phyloP scores from a whole-genome alignment of 1,139 yeast genomes.

The Keqinozyma sinolaborantium region DNA sequence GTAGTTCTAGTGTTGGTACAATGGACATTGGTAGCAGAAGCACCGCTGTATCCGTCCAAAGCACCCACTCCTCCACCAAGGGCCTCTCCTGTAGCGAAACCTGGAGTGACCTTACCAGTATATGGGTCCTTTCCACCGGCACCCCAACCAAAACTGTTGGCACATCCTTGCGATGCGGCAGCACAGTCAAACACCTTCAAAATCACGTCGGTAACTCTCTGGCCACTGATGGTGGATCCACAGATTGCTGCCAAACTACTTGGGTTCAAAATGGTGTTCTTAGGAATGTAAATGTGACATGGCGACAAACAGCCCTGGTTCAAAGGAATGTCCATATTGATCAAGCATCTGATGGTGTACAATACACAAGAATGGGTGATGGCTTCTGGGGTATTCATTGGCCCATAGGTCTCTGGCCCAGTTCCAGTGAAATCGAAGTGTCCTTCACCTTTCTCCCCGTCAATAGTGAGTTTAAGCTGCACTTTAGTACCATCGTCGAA shows the following conservation, averaged over 20 bases:
- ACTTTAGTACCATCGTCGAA: constrained; percentile 63
- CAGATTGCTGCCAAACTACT: constrained; percentile 40
- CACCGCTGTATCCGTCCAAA: constrained; percentile 29
- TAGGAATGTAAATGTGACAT: constrained; percentile 28
- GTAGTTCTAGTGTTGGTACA: constrained; percentile 39
- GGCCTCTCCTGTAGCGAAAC: constrained; percentile 41
- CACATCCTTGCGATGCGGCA: constrained; percentile 2
- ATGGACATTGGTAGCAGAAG: constrained; percentile 38
- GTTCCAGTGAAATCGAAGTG: constrained; percentile 54
- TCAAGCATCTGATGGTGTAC: constrained; percentile 36
- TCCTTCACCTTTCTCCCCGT: constrained; percentile 41
- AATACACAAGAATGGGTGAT: constrained; percentile 36
- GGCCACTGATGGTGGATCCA: constrained; percentile 44
- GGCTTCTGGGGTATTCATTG: constrained; percentile 37
- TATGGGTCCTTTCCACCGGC: constrained; percentile 28
- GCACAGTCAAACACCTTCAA: constrained; percentile 5
- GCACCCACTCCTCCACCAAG: constrained; percentile 43
- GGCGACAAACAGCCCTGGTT: constrained; percentile 42
- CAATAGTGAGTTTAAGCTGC: constrained; percentile 37
- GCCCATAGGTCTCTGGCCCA: constrained; percentile 31
- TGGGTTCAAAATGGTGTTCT: constrained; percentile 31
- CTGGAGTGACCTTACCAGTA: constrained; percentile 25
- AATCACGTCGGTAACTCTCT: constrained; percentile 26
- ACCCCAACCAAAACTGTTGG: constrained; percentile 40
- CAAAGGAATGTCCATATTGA: constrained; percentile 37